Base-by-base conservation (phyloP, 1,284 basidiomycete genomes). In the Pseudozyma pruni region DNA sequence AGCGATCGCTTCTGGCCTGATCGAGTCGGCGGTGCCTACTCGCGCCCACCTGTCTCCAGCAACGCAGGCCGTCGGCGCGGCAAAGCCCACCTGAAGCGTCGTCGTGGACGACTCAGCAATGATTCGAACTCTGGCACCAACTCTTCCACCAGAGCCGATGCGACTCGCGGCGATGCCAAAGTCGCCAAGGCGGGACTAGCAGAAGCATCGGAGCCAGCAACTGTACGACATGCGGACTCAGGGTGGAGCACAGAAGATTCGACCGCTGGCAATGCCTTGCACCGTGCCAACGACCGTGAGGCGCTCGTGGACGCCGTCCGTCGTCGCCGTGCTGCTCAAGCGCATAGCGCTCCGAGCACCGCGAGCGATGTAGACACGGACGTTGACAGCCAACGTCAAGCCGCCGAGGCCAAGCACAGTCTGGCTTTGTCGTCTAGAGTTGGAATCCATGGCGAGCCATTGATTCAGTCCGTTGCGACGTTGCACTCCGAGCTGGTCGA, bases 401-500 rank as follows among this genome's bases (percentile, higher is more conserved):
- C 29, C 31, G 13, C 47, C 19, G 61, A 72, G 22, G 47, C 49
- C 20, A 57, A 74, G 43, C 49, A 55, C 29, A 68, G 62, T 33
- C 62, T 69, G 3, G 52, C 64, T 7, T 48, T 72, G 1, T 66
- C 69, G 0, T 55, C 62, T 25, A 55, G 44, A 19, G 33, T 43
- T 3, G 69, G 62, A 4, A 23, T 37, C 31, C 54, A 58, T 14
- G 62, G 62, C n/a, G 62, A 72, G 40, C 58, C 69, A 3, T 55
- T 72, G 20, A 55, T 72, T 13, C 69, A 71, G 40, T 63, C 61
- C 14, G 69, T 62, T n/a, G 69, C 69, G 2, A 72, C 62, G 11
- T 61, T 79, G 27, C 56, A 73, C 66, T 51, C 75, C 79, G 89
- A 91, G 41, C 86, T 96, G 7, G 80, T 88, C 25, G 81, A 86